These are phyloP conservation scores for Beta macrorhiza DNA, from an alignment of 179 eudicot species.

Conservation along the genomic window DNA sequence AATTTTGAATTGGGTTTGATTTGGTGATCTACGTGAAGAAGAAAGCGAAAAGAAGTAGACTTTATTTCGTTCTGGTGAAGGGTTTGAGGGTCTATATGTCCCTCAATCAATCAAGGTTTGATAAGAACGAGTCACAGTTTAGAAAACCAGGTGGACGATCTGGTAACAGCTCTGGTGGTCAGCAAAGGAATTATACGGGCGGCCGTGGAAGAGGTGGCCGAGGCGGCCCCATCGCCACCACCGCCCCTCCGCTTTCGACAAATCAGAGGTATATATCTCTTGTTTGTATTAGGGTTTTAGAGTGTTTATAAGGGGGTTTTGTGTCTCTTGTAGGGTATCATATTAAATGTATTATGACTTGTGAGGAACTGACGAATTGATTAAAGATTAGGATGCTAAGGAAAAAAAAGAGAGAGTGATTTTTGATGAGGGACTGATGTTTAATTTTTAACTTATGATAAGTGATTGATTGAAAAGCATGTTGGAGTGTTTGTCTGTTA, in stretches of 20 bases:
- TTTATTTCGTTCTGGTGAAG: background rate
- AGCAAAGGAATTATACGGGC: conserved; percentile 49
- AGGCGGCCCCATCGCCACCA: conserved; percentile 41
- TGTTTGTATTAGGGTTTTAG: background rate
- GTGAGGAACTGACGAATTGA: background rate
- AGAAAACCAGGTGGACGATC: conserved; percentile 48
- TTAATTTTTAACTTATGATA: background rate
- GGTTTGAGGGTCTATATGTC: conserved; percentile 25
- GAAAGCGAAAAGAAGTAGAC: conserved; percentile 1
- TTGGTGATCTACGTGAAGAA: conserved; percentile 9
- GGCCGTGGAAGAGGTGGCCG: conserved; percentile 30
- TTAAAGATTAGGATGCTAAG: background rate
- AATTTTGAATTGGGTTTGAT: conserved; percentile 4
- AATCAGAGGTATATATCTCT: conserved; percentile 36
- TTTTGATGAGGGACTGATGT: background rate
- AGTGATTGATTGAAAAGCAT: background rate
- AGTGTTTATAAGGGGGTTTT: background rate
- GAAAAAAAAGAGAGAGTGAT: background rate
- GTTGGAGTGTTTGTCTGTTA: background rate
- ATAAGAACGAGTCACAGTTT: conserved; percentile 18
- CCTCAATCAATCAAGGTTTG: conserved; percentile 25
- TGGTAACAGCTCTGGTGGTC: conserved; percentile 38
- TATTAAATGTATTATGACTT: background rate
- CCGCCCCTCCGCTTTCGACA: conserved; percentile 28
- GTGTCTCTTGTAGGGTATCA: background rate